phyloP scores from a whole-genome alignment of 176 grass and related monocot species.

The Carex parvula region DNA sequence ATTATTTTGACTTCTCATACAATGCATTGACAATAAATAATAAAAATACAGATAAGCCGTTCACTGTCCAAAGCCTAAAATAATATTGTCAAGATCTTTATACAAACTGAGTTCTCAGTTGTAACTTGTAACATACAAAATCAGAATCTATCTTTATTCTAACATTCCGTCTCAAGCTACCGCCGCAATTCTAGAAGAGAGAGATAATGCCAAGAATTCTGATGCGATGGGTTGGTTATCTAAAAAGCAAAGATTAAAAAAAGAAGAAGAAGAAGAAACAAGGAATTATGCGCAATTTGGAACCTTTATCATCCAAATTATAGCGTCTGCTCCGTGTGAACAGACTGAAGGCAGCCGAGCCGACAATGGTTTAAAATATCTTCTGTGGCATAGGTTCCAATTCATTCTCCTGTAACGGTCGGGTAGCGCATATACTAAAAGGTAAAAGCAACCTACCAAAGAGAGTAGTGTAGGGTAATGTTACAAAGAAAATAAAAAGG shows the following conservation, averaged over 20 bases:
- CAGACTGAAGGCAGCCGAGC: not conserved
- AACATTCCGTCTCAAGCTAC: not conserved
- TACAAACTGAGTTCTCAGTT: too few relatives aligned
- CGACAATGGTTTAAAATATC: not conserved
- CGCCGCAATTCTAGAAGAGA: not conserved
- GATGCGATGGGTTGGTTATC: not conserved
- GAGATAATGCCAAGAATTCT: not conserved
- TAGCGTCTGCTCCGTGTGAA: not conserved
- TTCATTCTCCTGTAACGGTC: not conserved
- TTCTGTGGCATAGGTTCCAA: not conserved
- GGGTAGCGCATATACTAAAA: not conserved
- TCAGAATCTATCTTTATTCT: too few relatives aligned
- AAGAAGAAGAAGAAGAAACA: too few relatives aligned
- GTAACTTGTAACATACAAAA: too few relatives aligned
- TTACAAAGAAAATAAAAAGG: not conserved
- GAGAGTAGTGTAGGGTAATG: not conserved
- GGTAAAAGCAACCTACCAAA: too few relatives aligned
- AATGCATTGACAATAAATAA: too few relatives aligned
- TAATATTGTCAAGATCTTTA: too few relatives aligned
- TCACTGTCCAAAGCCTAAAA: too few relatives aligned
- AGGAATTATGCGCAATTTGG: not conserved
- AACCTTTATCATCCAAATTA: not conserved
- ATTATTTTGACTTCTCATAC: too few relatives aligned
- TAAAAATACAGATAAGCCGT: too few relatives aligned
- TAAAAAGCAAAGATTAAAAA: not conserved